Base-by-base conservation (phyloP, 371 early-diverging fungal species). In the Capillidium rhysosporum region DNA sequence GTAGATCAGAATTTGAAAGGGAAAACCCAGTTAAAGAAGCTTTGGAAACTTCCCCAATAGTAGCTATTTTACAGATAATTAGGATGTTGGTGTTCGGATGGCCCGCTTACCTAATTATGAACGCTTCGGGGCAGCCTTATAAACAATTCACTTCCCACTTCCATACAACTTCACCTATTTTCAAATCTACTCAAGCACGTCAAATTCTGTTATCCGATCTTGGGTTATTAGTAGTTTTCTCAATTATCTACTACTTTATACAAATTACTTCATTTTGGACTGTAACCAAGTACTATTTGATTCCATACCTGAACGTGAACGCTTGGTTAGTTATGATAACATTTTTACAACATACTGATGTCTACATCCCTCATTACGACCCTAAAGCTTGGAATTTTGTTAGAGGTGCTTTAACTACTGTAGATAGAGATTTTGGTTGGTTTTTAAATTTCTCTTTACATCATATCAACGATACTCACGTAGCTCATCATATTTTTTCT, bases 311-410 rank as follows among this genome's bases (percentile, higher is more conserved):
- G 46, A 65, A 69, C 58, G 82, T 82, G 59, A 84, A 87, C 76
- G 73, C 76, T 57, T 89, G 87, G 87, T 72, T 91, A 44, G 86
- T 91, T 21, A 65, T 82, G 57, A 89, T 91, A 61, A 89, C 91
- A 20, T 91, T 69, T 61, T 65, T 91, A 56, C 89, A 91, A 71
- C 91, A 91, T 69, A 87, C 88, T 44, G 80, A 87, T 60, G 75
- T 82, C 31, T 65, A 62, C 29, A 59, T 89, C 34, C 91, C 91
- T 24, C 86, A 87, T 59, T 91, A 83, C 70, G 64, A 71, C 46
- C 79, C 79, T 52, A 65, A 64, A 14, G 71, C 69, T 56, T 91
- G 84, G 82, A 77, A 76, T 72, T 89, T 88, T 67, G 69, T 87
- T 59, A 83, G 82, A 56, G 92, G 89, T 53, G 89, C 89, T n/a